Evolutionary conservation across 352 stramenopile species (phyloP), one percentile per base, ranked within the genome.

Genomic region (Globisporangium parvum): DNA sequence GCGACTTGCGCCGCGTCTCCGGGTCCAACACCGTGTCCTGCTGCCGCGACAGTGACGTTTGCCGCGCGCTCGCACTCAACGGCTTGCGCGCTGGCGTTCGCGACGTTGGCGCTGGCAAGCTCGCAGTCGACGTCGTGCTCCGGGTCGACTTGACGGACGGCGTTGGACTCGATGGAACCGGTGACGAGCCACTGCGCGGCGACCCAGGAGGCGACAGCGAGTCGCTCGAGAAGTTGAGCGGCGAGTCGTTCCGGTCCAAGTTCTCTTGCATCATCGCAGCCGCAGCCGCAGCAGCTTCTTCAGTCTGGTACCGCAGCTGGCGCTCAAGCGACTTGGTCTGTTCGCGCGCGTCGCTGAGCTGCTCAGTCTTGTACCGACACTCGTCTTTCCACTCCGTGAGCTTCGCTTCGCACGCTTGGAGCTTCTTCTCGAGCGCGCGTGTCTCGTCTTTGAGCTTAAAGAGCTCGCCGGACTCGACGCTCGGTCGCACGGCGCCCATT

Each of bases 401-500:
- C 49, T 73, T 68, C 3, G 50, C 50, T 41, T 80, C 69, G 44
- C 67, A 55, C 20, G 55, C 52, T 8, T 61, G 15, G 2, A 69
- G 63, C 46, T 75, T 71, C 12, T 63, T 68, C 53, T 75, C 71
- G 1, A 90, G 57, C 11, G 60, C 57, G 21, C 67, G 69, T 41
- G 84, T 88, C 12, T 88, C 70, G 51, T 92, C 81, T 57, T 86
- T 80, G 17, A 94, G 53, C 44, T 77, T 75, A 24, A 87, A 77
- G 12, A 94, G 70, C 26, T 84, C 77, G 2, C 84, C 81, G 3
- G 80, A 91, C 62, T 94, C 81, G 44, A 91, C 77, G 56, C 85
- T 93, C n/a, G 72, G 80, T 3, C 73, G 77, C 24, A 91, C 79
- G 20, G 80, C 80, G 6, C 88, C 88, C 67, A 97, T 88, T 60